phyloP scores from a whole-genome alignment of 306 rosid genomes.

The Vigna angularis region DNA sequence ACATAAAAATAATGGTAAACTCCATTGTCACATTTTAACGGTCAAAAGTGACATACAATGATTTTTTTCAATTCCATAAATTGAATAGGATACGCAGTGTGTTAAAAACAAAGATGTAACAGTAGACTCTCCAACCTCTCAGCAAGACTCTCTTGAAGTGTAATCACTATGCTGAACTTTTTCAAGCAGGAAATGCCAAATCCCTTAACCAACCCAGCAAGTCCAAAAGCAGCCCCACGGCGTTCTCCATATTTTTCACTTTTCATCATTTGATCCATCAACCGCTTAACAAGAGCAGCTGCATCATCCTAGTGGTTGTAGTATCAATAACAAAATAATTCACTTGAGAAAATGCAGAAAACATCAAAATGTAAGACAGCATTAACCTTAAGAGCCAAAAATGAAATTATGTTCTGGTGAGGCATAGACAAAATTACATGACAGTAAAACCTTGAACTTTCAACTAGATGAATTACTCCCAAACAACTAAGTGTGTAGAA shows the following conservation, averaged over 20 bases:
- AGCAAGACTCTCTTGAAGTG: slow-evolving; percentile 74
- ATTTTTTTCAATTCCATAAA: not conserved
- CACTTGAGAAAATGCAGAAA: slow-evolving; percentile 34
- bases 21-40: no score
- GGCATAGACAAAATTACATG: slow-evolving; percentile 14
- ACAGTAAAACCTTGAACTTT: slow-evolving; percentile 13
- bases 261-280: slow-evolving; percentile 89
- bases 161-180: slow-evolving; percentile 72
- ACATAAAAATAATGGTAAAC: not conserved
- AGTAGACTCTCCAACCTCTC: slow-evolving; percentile 70
- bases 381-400: not conserved
- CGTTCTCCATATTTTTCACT: slow-evolving; percentile 95
- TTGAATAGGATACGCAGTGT: not conserved
- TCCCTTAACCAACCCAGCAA: slow-evolving; percentile 95
- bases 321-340: slow-evolving; percentile 34
- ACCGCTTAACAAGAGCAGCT: slow-evolving; percentile 74
- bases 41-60: no score
- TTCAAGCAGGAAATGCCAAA: slow-evolving; percentile 87
- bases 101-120: slow-evolving; percentile 1
- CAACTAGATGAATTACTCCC: slow-evolving; percentile 21
- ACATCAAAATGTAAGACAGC: slow-evolving; percentile 11
- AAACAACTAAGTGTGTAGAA: slow-evolving; percentile 32
- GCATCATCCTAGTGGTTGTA: slow-evolving; percentile 73
- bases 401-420: not conserved
- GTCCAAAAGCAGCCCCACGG: slow-evolving; percentile 99